These are phyloP conservation scores for Quercus rubra DNA, from an alignment of 306 rosid genomes.

Conservation along the genomic window DNA sequence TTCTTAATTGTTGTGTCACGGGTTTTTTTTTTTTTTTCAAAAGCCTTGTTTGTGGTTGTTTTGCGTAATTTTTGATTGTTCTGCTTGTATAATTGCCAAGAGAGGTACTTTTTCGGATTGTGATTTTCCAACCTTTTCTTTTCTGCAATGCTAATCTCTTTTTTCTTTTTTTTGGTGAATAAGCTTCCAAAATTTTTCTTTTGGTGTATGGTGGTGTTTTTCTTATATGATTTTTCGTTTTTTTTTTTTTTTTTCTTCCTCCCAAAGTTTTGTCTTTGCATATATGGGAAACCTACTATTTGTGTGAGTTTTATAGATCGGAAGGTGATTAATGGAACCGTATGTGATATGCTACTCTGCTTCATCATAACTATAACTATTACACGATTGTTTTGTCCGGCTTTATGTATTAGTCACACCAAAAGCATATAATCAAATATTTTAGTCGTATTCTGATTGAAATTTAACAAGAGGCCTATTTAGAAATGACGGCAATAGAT, in stretches of 20 bases:
- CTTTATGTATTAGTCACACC: background rate
- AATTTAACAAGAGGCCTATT: background rate
- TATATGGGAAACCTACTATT: background rate
- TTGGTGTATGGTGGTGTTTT: background rate
- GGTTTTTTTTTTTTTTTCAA: background rate
- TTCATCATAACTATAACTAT: background rate
- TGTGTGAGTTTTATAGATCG: background rate
- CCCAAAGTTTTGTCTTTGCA: background rate
- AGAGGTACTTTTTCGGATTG: background rate
- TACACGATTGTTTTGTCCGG: background rate
- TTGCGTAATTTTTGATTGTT: background rate
- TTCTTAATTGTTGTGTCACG: background rate
- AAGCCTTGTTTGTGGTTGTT: background rate
- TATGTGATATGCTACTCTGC: background rate
- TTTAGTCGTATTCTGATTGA: background rate
- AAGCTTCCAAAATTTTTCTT: background rate
- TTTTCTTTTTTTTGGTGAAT: too few relatives aligned
- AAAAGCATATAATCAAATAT: background rate
- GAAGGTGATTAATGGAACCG: background rate
- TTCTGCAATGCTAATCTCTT: background rate
- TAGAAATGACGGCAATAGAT: background rate
- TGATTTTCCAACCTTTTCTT: background rate
- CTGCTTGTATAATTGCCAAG: background rate
- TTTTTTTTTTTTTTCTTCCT: background rate
- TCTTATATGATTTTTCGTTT: background rate